Evolutionary conservation across 768 basidiomycete genomes (phyloP).

Genomic region (Mrakia frigida): DNA sequence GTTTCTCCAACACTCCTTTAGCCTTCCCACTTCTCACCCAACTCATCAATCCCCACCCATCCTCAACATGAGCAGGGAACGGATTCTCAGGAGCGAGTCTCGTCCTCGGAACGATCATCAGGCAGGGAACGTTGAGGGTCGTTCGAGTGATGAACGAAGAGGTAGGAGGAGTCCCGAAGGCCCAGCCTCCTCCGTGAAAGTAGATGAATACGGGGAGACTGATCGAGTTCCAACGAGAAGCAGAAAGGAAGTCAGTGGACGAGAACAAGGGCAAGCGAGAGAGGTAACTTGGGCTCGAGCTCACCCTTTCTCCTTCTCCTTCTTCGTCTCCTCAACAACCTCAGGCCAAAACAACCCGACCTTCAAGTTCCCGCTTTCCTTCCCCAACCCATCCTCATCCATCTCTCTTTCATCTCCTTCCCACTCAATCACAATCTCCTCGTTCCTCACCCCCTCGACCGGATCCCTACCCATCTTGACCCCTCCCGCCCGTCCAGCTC

Average conservation of each 20-base stretch:
- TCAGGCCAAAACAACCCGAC: slow-evolving; percentile 12
- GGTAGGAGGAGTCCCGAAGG: background rate
- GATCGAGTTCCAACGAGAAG: background rate
- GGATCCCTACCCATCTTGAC: slow-evolving; percentile 2
- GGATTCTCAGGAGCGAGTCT: slow-evolving; percentile 9
- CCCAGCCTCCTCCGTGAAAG: slow-evolving; percentile 18
- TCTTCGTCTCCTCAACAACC: background rate
- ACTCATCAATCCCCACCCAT: background rate
- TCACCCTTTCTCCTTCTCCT: background rate
- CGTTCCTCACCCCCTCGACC: background rate
- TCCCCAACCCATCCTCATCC: background rate
- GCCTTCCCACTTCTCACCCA: background rate
- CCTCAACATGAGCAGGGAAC: slow-evolving; percentile 8
- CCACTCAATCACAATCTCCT: background rate
- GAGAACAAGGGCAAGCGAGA: background rate
- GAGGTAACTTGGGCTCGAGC: background rate
- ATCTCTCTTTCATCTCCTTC: background rate
- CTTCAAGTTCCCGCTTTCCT: background rate
- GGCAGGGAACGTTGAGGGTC: background rate
- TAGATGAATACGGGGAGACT: slow-evolving; percentile 14
- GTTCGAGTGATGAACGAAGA: slow-evolving; percentile 16
- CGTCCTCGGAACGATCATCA: background rate
- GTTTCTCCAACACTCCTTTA: background rate
- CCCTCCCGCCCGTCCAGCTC: background rate
- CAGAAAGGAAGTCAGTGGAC: background rate